These are phyloP conservation scores for Ophiostoma novo-ulmi DNA, from an alignment of 2,329 filamentous ascomycete genomes.

Conservation along the genomic window DNA sequence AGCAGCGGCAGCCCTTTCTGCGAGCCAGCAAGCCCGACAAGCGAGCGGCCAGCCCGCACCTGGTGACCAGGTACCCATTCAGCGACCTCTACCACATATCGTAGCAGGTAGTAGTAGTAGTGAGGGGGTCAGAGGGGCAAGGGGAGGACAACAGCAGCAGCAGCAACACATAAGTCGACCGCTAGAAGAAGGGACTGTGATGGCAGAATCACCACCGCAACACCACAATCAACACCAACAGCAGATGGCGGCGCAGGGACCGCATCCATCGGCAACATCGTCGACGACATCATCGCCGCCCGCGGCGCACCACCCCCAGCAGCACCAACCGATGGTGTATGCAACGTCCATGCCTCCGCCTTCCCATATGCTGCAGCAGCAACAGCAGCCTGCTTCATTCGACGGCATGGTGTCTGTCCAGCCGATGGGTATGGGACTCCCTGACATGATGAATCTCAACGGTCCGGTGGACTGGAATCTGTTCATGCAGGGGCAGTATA, in stretches of 20 bases:
- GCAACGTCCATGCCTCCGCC: background rate
- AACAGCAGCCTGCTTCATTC: slow-evolving; percentile 19
- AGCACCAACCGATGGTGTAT: slow-evolving; percentile 4
- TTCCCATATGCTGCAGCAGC: slow-evolving; percentile 32
- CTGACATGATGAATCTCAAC: slow-evolving; percentile 31
- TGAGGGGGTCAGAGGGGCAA: background rate
- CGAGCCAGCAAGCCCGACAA: slow-evolving; percentile 13
- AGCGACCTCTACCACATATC: slow-evolving; percentile 16
- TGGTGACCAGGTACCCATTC: background rate
- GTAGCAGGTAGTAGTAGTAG: background rate
- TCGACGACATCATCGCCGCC: slow-evolving; percentile 23
- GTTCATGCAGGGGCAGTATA: slow-evolving; percentile 40
- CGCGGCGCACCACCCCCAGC: slow-evolving; percentile 25
- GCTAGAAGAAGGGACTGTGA: slow-evolving; percentile 12
- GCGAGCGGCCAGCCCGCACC: slow-evolving; percentile 8
- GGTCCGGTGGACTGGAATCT: slow-evolving; percentile 47
- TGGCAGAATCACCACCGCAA: background rate
- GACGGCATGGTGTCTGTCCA: slow-evolving; percentile 18
- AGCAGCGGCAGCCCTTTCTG: background rate
- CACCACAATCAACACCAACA: slow-evolving; percentile 1
- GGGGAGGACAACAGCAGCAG: slow-evolving; percentile 9
- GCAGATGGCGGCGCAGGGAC: slow-evolving; percentile 13
- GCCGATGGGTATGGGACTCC: slow-evolving; percentile 30
- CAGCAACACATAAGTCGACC: slow-evolving; percentile 1
- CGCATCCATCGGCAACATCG: slow-evolving; percentile 21